Conservation (phyloP, 441 rosid species). For the Gossypium trilobum region DNA sequence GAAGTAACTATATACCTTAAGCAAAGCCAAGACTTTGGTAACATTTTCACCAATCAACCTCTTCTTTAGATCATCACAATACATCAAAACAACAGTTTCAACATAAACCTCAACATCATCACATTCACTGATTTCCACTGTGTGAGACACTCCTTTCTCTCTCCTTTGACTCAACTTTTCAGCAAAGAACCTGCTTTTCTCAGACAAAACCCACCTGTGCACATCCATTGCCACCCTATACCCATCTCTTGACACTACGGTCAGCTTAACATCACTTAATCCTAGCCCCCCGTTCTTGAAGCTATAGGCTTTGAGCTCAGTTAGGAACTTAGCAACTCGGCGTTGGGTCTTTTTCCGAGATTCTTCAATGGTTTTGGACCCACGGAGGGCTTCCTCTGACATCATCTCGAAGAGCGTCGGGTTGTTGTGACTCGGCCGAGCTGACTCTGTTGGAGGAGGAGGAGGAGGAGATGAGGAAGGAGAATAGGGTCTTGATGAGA, state of each 20-base stretch:
- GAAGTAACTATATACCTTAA: conserved; percentile 44
- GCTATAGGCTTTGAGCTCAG: conserved; percentile 37
- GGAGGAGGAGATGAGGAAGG: conserved; percentile 34
- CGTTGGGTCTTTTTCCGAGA: conserved; percentile 41
- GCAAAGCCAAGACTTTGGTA: conserved; percentile 62
- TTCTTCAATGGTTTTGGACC: conserved; percentile 30
- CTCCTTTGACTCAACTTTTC: conserved; percentile 49
- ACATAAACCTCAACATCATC: conserved; percentile 86
- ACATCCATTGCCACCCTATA: conserved; percentile 60
- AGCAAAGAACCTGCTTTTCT: conserved; percentile 69
- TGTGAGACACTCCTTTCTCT: conserved; percentile 56
- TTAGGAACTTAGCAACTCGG: conserved; percentile 45
- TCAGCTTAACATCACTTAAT: conserved; percentile 62
- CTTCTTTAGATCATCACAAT: conserved; percentile 64
- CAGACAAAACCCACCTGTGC: conserved; percentile 54
- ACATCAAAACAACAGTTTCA: conserved; percentile 80
- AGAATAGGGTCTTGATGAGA: conserved; percentile 22
- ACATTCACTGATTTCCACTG: conserved; percentile 90
- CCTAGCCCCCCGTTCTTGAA: conserved; percentile 30
- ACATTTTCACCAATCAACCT: conserved; percentile 60
- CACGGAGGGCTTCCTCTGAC: conserved; percentile 64
- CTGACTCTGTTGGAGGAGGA: conserved; percentile 19
- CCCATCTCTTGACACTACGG: conserved; percentile 69
- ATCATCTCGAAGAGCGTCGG: conserved; percentile 84
- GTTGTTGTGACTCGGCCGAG: conserved; percentile 31